phyloP scores from a whole-genome alignment of 2,329 filamentous ascomycete species.

The Raffaelea albimanens region DNA sequence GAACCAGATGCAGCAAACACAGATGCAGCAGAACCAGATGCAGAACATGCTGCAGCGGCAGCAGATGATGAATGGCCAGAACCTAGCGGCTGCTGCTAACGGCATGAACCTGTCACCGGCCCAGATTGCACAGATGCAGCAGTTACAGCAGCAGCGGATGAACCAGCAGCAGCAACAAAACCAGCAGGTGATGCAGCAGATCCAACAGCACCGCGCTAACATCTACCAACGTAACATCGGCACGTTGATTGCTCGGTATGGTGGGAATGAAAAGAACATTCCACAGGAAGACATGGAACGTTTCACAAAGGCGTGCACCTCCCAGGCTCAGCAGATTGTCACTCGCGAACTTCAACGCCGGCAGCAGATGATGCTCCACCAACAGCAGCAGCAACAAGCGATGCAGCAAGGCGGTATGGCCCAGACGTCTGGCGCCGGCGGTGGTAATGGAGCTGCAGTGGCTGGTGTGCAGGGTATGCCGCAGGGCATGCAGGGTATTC shows the following conservation, averaged over 20 bases:
- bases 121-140: conserved; percentile 19
- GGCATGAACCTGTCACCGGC: conserved; percentile 19
- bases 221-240: conserved; percentile 31
- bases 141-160: conserved; percentile 16
- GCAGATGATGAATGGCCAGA: conserved; percentile 15
- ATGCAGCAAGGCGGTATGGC: not conserved
- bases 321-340: conserved; percentile 7
- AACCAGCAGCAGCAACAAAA: conserved; percentile 20
- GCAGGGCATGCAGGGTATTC: conserved; percentile 8
- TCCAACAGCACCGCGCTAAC: conserved; percentile 5
- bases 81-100: conserved; percentile 16
- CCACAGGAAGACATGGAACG: conserved; percentile 34
- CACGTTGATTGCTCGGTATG: conserved; percentile 25
- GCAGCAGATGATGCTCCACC: conserved; percentile 7
- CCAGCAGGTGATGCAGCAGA: conserved; percentile 13
- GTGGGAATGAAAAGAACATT: conserved; percentile 30
- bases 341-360: conserved; percentile 9
- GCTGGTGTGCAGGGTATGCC: conserved; percentile 1
- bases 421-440: too few relatives aligned
- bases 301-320: conserved; percentile 32
- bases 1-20: conserved; percentile 28
- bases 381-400: conserved; percentile 10
- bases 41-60: conserved; percentile 25
- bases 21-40: conserved; percentile 24
- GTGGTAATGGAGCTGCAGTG: too few relatives aligned